These are phyloP conservation scores for Entomophthora muscae DNA, from an alignment of 371 early-diverging fungal genomes.

Conservation along the genomic window DNA sequence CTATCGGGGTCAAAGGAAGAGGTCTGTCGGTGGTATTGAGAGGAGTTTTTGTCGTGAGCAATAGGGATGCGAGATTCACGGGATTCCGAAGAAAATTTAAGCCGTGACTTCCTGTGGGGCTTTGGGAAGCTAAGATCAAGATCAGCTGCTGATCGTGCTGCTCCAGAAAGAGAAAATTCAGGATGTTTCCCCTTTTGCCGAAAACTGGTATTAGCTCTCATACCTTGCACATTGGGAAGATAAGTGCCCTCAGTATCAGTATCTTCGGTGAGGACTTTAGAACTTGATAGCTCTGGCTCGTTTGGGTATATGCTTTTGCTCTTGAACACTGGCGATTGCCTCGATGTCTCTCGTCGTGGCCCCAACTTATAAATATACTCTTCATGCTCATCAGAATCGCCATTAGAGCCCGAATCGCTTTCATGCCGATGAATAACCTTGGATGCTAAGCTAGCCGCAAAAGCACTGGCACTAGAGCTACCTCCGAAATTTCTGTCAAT, in stretches of 20 bases:
- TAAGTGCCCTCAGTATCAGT: constrained; percentile 1
- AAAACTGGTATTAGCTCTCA: not conserved
- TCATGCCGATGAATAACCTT: not conserved
- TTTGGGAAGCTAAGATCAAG: not conserved
- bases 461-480: not conserved
- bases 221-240: not conserved
- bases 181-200: not conserved
- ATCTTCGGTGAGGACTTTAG: not conserved
- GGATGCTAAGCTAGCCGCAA: not conserved
- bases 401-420: constrained; percentile 3
- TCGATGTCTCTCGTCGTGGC: not conserved
- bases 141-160: not conserved
- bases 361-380: constrained; percentile 2
- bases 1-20: not conserved
- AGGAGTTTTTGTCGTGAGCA: not conserved
- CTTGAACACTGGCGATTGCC: not conserved
- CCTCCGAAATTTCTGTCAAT: not conserved
- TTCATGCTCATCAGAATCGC: constrained; percentile 9
- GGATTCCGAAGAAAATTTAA: not conserved
- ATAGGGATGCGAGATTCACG: not conserved
- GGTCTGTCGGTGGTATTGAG: not conserved
- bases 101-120: not conserved
- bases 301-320: not conserved
- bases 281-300: not conserved
- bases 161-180: not conserved